Conservation (phyloP, 495 filamentous ascomycete species). For the Lophiostoma macrostomum region DNA sequence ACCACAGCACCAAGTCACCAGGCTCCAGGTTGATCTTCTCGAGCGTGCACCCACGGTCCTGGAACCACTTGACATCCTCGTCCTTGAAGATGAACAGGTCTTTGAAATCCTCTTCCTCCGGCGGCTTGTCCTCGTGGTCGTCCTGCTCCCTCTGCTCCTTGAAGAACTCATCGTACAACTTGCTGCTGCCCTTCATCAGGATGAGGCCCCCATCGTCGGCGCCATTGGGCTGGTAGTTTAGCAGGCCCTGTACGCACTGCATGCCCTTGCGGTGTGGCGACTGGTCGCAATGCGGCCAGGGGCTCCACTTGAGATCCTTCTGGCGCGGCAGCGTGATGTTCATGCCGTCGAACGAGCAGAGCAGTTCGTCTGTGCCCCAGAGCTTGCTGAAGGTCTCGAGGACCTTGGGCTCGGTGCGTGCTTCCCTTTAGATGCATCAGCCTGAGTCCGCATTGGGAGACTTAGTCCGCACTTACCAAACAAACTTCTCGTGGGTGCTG, state of each 20-base stretch:
- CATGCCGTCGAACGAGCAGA: constrained; percentile 44
- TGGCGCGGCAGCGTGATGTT: constrained; percentile 40
- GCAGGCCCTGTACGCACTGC: constrained; percentile 49
- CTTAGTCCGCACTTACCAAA: constrained; percentile 46
- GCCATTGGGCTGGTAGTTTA: constrained; percentile 47
- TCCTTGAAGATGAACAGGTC: constrained; percentile 42
- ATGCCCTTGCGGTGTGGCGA: constrained; percentile 45
- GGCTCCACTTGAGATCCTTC: constrained; percentile 36
- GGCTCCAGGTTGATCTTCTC: constrained; percentile 44
- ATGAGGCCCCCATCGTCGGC: constrained; percentile 46
- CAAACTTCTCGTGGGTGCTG: constrained; percentile 47
- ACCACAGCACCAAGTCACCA: constrained; percentile 42
- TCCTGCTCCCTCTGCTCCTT: constrained; percentile 32
- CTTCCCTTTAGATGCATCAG: too few species aligned
- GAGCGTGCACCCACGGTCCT: constrained; percentile 41
- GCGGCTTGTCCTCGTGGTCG: constrained; percentile 42
- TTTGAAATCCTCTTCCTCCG: constrained; percentile 38
- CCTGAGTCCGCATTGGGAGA: background rate
- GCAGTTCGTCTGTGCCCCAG: constrained; percentile 45
- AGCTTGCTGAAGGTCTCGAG: constrained; percentile 44
- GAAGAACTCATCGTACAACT: constrained; percentile 44
- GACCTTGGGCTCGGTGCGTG: constrained; percentile 40
- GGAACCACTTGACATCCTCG: constrained; percentile 45
- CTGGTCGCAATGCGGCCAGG: constrained; percentile 52
- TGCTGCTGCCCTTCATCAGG: constrained; percentile 44